These are phyloP conservation scores for Xylariaceae sp. DNA, from an alignment of 2,329 filamentous ascomycete species.

Conservation along the genomic window DNA sequence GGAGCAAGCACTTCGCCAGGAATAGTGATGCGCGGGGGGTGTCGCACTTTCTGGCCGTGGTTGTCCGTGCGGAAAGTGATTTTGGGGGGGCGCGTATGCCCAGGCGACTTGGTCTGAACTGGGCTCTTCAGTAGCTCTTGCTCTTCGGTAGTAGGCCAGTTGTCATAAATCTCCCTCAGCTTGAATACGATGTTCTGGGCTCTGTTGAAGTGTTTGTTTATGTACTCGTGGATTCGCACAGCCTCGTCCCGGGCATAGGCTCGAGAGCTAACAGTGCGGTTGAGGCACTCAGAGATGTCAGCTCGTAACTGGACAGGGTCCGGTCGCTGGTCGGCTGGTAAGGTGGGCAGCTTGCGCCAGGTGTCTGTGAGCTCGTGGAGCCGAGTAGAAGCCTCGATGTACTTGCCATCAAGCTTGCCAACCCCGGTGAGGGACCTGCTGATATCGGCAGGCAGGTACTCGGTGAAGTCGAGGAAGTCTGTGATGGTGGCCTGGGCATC, in stretches of 20 bases:
- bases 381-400: constrained; percentile 52
- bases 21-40: constrained; percentile 59
- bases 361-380: constrained; percentile 55
- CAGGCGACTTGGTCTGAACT: constrained; percentile 52
- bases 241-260: constrained; percentile 61
- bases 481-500: constrained; percentile 69
- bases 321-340: constrained; percentile 47
- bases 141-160: constrained; percentile 53
- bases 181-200: constrained; percentile 58
- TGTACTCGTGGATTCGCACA: constrained; percentile 60
- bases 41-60: constrained; percentile 45
- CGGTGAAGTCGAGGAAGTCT: constrained; percentile 68
- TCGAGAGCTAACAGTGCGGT: constrained; percentile 53
- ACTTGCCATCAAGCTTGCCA: constrained; percentile 59
- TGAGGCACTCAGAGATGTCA: constrained; percentile 58
- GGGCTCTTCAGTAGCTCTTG: constrained; percentile 50
- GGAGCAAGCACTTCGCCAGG: constrained; percentile 65
- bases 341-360: constrained; percentile 55
- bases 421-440: constrained; percentile 64
- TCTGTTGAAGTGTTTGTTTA: constrained; percentile 60
- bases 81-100: constrained; percentile 48
- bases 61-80: constrained; percentile 43
- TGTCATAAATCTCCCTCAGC: constrained; percentile 58
- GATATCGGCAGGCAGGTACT: constrained; percentile 67
- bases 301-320: constrained; percentile 52